Base-by-base conservation (phyloP, 73 alveolate species). In the Diophrys sp. region DNA sequence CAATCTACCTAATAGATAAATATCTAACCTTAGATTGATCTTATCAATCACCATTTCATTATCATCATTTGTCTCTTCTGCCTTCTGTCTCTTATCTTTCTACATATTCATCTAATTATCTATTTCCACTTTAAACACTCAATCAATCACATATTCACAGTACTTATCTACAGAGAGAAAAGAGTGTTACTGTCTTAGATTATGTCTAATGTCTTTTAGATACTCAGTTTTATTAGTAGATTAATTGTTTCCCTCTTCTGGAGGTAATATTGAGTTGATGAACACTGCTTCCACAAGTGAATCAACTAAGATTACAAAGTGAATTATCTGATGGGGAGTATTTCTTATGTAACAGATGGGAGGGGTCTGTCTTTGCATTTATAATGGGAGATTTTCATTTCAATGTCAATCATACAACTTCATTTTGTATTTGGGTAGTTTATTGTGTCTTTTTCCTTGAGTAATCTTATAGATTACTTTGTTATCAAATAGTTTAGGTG, bases 251-350 rank as follows among this genome's bases (percentile, higher is more conserved):
- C n/a, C n/a, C n/a, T n/a, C n/a, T n/a, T n/a, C n/a, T n/a, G n/a
- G n/a, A n/a, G n/a, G n/a, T n/a, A n/a, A 87, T 90, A 34, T 74
- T 71, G 0, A 85, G 84, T n/a, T n/a, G 23, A 96, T 95, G 75
- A 97, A 97, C 66, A 95, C 75, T 34, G 94, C 95, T 29, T 94
- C 98, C 75, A 93, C 90, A 28, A 95, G 93, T 32, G 82, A 85
- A 89, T 97, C 95, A 31, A 94, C 98, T 98, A 99, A 97, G 54
- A 94, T 97, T 11, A 97, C 90, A 89, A 99, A 95, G 77, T 97
- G 99, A 78, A 94, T 95, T 44, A 93, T 85, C 79, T 90, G 92
- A 79, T 94, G 98, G 0, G 99, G 99, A 33, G 90, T 95, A 30
- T 91, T 76, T 71, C 99, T 89, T 18, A 97, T 95, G 69, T 98